These are phyloP conservation scores for Salix exigua DNA, from an alignment of 345 rosid genomes.

Conservation along the genomic window DNA sequence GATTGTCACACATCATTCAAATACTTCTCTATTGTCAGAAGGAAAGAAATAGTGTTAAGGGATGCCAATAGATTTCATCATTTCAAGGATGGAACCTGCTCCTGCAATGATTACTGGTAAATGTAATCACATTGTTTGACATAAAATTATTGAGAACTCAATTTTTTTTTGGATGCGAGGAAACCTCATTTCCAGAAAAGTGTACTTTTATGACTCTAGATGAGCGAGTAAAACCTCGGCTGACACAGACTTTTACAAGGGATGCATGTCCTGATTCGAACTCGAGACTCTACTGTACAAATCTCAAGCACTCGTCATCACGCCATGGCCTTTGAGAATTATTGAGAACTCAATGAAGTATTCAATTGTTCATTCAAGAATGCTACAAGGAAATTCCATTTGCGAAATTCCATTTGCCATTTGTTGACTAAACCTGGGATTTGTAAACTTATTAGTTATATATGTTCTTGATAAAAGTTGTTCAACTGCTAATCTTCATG, in stretches of 20 bases:
- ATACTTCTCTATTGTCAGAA: conserved; percentile 42
- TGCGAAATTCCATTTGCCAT: not conserved
- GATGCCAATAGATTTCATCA: conserved; percentile 78
- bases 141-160: not conserved
- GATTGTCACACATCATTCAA: conserved; percentile 76
- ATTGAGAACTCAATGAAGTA: not conserved
- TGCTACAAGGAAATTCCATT: not conserved
- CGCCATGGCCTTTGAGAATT: accelerated
- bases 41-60: conserved; percentile 66
- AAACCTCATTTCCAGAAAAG: too few species aligned
- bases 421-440: not conserved
- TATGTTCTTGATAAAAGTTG: not conserved
- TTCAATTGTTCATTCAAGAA: not conserved
- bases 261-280: too few species aligned
- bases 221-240: too few species aligned
- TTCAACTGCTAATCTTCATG: not conserved
- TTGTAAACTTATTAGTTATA: not conserved
- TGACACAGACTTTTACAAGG: too few species aligned
- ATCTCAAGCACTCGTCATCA: accelerated
- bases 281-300: too few species aligned
- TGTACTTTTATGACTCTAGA: too few species aligned
- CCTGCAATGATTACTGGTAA: conserved; percentile 78
- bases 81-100: conserved; percentile 67
- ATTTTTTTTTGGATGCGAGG: too few species aligned
- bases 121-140: not conserved